These are phyloP conservation scores for Myriosclerotinia scirpicola DNA, from an alignment of 2,329 filamentous ascomycete genomes.

Conservation along the genomic window DNA sequence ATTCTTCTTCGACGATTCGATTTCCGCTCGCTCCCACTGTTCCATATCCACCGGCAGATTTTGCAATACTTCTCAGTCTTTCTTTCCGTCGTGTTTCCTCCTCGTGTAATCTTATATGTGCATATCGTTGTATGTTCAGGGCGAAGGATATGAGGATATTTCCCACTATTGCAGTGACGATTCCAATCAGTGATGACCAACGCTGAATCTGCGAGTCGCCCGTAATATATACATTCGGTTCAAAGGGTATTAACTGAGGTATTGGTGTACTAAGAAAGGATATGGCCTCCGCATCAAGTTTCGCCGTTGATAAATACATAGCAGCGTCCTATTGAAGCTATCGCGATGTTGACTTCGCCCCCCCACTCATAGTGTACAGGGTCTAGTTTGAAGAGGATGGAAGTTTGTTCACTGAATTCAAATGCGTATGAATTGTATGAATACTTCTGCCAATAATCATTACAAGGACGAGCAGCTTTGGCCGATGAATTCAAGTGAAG, in stretches of 20 bases:
- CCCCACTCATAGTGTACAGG: conserved; percentile 28
- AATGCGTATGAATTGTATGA: not conserved
- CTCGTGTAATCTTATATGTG: conserved; percentile 79
- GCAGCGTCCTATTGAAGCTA: conserved; percentile 27
- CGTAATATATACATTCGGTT: conserved; percentile 13
- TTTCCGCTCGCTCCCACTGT: conserved; percentile 42
- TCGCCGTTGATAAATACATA: conserved; percentile 37
- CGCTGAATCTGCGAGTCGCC: conserved; percentile 55
- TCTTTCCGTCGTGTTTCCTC: conserved; percentile 61
- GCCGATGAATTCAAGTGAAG: not conserved
- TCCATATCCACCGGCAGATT: conserved; percentile 45
- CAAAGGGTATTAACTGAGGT: conserved; percentile 6
- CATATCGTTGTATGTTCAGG: conserved; percentile 94
- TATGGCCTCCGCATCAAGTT: conserved; percentile 29
- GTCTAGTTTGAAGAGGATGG: conserved; percentile 18
- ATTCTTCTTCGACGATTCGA: conserved; percentile 13
- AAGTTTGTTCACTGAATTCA: not conserved
- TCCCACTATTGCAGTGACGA: conserved; percentile 86
- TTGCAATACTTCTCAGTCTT: conserved; percentile 52
- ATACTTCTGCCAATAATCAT: not conserved
- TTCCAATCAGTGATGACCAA: conserved; percentile 95
- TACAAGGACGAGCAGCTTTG: not conserved
- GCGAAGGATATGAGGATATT: conserved; percentile 95
- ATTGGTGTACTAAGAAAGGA: conserved; percentile 23
- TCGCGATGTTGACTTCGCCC: conserved; percentile 27